phyloP scores from a whole-genome alignment of 495 filamentous ascomycete species.

The Tuber magnatum region DNA sequence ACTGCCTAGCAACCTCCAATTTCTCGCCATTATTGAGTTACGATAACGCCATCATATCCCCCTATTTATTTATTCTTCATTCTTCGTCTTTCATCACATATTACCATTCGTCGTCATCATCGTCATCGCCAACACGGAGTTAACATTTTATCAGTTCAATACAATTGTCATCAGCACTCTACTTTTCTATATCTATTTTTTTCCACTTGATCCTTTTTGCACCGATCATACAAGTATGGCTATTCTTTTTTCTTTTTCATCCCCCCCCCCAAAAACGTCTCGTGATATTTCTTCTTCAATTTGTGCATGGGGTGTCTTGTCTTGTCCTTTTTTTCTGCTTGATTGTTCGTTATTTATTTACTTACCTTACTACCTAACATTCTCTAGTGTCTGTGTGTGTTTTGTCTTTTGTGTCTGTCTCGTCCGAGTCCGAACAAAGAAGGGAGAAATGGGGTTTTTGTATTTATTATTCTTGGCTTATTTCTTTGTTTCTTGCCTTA shows the following conservation, averaged over 20 bases:
- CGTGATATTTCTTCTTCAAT: background rate
- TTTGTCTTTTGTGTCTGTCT: background rate
- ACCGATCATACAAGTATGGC: background rate
- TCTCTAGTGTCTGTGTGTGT: background rate
- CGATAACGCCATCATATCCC: slow-evolving; percentile 4
- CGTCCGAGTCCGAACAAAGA: background rate
- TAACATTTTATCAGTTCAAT: background rate
- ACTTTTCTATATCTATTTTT: background rate
- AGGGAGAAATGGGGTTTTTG: background rate
- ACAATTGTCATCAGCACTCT: background rate
- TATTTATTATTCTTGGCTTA: background rate
- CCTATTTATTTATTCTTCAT: background rate
- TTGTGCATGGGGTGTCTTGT: background rate
- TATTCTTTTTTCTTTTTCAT: background rate
- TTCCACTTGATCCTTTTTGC: background rate
- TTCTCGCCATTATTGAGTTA: background rate
- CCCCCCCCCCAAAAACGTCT: background rate
- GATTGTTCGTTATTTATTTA: background rate
- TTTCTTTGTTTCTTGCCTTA: background rate
- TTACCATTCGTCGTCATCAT: slow-evolving; percentile 1
- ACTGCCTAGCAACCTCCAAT: no score
- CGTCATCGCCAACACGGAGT: background rate
- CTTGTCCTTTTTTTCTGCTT: background rate
- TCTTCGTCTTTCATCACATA: slow-evolving; percentile 43
- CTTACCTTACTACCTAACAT: background rate